Percentiles rank a stretch among this genome's conserved stretches.
Evolutionary conservation across 2,329 filamentous ascomycete genomes (phyloP).

Genomic region (Chlorencoelia australis): DNA sequence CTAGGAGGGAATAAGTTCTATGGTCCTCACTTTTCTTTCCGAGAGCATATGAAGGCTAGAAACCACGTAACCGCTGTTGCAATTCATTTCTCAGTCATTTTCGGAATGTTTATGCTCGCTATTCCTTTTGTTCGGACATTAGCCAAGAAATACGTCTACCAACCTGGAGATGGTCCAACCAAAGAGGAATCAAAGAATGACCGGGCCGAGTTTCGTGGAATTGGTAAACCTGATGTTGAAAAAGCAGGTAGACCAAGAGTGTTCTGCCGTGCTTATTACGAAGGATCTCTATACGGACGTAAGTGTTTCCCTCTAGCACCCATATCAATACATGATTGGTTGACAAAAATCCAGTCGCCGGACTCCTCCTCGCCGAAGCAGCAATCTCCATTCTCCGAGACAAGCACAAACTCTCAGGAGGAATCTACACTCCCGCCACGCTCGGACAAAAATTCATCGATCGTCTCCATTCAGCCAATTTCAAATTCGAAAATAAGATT

Average conservation of each 20-base stretch:
- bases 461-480: conserved; percentile 47
- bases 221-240: conserved; percentile 49
- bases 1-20: conserved; percentile 39
- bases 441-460: conserved; percentile 59
- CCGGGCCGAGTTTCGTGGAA: conserved; percentile 50
- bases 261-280: conserved; percentile 42
- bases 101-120: conserved; percentile 32
- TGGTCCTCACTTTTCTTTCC: conserved; percentile 50
- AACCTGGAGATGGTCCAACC: conserved; percentile 45
- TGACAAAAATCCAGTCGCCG: too few species aligned
- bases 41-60: conserved; percentile 41
- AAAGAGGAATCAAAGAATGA: conserved; percentile 46
- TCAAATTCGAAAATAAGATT: conserved; percentile 50
- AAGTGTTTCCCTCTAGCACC: too few species aligned
- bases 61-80: conserved; percentile 40
- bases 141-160: conserved; percentile 34
- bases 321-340: too few species aligned
- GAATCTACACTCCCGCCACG: conserved; percentile 62
- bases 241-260: conserved; percentile 32
- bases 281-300: conserved; percentile 57
- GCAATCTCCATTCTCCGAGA: conserved; percentile 57
- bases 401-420: conserved; percentile 48
- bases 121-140: conserved; percentile 32
- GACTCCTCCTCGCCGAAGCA: conserved; percentile 50
- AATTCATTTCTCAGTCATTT: conserved; percentile 38